Evolutionary conservation across 805 yeast genomes (phyloP).

Genomic region (Candida caryicola): DNA sequence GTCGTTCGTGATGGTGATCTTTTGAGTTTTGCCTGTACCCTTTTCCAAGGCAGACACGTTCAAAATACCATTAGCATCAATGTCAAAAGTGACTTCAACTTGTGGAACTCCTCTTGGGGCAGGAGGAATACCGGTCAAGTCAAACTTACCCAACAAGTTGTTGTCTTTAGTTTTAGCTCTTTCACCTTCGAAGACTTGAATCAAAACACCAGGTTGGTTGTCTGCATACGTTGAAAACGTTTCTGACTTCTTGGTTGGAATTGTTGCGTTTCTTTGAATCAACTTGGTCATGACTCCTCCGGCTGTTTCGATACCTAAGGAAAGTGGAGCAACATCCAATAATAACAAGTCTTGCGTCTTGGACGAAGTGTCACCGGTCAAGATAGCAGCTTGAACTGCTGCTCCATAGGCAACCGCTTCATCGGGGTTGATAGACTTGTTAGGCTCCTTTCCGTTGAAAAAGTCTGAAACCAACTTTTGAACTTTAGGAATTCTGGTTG

Average conservation of each 20-base stretch:
- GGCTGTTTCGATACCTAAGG: conserved; percentile 93
- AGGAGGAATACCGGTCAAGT: conserved; percentile 82
- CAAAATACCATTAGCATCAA: conserved; percentile 84
- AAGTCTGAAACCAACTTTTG: conserved; percentile 87
- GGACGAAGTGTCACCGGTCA: conserved; percentile 74
- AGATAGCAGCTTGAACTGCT: conserved; percentile 97
- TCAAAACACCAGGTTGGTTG: conserved; percentile 92
- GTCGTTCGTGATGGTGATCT: conserved; percentile 89
- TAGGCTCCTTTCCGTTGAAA: conserved; percentile 93
- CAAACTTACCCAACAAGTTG: conserved; percentile 84
- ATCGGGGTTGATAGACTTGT: conserved; percentile 97
- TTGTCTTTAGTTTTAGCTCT: conserved; percentile 93
- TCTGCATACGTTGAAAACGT: conserved; percentile 94
- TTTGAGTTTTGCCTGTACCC: conserved; percentile 90
- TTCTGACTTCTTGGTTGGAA: conserved; percentile 94
- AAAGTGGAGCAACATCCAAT: conserved; percentile 90
- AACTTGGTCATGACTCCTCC: conserved; percentile 98
- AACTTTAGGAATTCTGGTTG: conserved; percentile 98
- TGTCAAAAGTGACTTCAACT: conserved; percentile 83
- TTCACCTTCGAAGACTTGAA: conserved; percentile 95
- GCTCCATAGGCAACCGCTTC: conserved; percentile 99
- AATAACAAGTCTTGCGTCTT: conserved; percentile 54
- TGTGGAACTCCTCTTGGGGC: conserved; percentile 93
- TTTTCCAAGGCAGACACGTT: conserved; percentile 86
- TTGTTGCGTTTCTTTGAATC: conserved; percentile 91